phyloP scores from a whole-genome alignment of 164 flowering plant genomes.

The Umbilicus rupestris region DNA sequence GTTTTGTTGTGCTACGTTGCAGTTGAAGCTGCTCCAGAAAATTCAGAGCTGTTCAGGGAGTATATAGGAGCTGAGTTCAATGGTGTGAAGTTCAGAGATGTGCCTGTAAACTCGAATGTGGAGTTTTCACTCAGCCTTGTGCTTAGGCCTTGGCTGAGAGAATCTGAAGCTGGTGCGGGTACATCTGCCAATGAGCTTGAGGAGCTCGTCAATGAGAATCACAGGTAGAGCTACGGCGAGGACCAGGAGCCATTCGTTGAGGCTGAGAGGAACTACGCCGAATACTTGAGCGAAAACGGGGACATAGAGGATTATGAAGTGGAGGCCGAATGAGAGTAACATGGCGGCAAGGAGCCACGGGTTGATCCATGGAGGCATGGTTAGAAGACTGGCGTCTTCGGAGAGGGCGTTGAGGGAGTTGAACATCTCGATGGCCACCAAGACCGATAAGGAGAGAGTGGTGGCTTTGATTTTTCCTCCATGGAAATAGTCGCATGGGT shows the following conservation, averaged over 20 bases:
- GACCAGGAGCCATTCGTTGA: constrained; percentile 75
- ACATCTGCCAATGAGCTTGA: constrained; percentile 59
- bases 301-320: constrained; percentile 69
- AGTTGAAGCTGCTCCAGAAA: constrained; percentile 15
- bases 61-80: constrained; percentile 58
- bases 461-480: constrained; percentile 70
- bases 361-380: constrained; percentile 87
- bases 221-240: constrained; percentile 61
- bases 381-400: constrained; percentile 61
- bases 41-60: constrained; percentile 36
- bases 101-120: constrained; percentile 34
- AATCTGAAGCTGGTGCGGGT: constrained; percentile 23
- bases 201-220: constrained; percentile 63
- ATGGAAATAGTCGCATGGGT: constrained; percentile 80
- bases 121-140: constrained; percentile 19
- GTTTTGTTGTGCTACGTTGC: neutral
- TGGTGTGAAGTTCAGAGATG: constrained; percentile 41
- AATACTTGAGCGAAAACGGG: constrained; percentile 77
- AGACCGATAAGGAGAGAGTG: constrained; percentile 74
- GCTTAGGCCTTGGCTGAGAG: constrained; percentile 4
- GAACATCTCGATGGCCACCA: constrained; percentile 91
- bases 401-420: constrained; percentile 81
- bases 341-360: constrained; percentile 77
- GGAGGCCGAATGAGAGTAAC: constrained; percentile 72
- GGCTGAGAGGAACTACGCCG: constrained; percentile 77